These are phyloP conservation scores for Colletotrichum phormii DNA, from an alignment of 2,329 filamentous ascomycete genomes.

Conservation along the genomic window DNA sequence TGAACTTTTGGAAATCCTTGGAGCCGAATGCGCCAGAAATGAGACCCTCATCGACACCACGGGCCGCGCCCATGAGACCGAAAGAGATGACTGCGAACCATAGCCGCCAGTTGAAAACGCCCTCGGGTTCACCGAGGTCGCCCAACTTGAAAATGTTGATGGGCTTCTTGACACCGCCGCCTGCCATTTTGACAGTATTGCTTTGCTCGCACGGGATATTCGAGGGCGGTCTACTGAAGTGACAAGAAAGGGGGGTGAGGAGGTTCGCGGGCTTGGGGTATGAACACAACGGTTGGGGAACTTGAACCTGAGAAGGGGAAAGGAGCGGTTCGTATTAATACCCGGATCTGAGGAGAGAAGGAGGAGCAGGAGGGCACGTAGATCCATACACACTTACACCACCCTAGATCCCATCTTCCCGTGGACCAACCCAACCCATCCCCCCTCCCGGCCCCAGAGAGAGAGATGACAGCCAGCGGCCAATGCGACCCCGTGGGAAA, in stretches of 20 bases:
- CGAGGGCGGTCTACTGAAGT: not conserved
- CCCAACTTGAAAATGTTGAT: slow-evolving; percentile 74
- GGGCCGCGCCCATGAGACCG: slow-evolving; percentile 79
- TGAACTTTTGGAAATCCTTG: slow-evolving; percentile 70
- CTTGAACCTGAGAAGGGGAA: not conserved
- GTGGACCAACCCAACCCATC: not conserved
- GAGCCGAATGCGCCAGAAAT: slow-evolving; percentile 79
- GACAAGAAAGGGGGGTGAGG: not conserved
- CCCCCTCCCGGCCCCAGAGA: not conserved
- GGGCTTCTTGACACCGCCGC: slow-evolving; percentile 63
- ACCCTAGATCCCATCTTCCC: slow-evolving; percentile 17
- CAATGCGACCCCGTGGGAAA: slow-evolving; percentile 32
- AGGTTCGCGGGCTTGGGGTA: slow-evolving; percentile 1
- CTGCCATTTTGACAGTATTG: slow-evolving; percentile 25
- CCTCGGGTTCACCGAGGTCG: slow-evolving; percentile 73
- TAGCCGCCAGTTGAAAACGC: slow-evolving; percentile 81
- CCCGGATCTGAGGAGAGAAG: not conserved
- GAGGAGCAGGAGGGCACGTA: not conserved
- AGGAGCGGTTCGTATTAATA: slow-evolving; percentile 30
- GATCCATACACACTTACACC: not conserved
- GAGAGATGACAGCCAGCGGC: slow-evolving; percentile 21
- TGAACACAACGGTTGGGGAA: slow-evolving; percentile 30
- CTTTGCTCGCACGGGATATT: slow-evolving; percentile 17
- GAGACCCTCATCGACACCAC: slow-evolving; percentile 84
- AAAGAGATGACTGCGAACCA: slow-evolving; percentile 83